Percentiles rank a stretch among this genome's conserved stretches.
Conservation (phyloP, 2,329 filamentous ascomycete genomes). For the Neophaeococcomyces mojaviensis region DNA sequence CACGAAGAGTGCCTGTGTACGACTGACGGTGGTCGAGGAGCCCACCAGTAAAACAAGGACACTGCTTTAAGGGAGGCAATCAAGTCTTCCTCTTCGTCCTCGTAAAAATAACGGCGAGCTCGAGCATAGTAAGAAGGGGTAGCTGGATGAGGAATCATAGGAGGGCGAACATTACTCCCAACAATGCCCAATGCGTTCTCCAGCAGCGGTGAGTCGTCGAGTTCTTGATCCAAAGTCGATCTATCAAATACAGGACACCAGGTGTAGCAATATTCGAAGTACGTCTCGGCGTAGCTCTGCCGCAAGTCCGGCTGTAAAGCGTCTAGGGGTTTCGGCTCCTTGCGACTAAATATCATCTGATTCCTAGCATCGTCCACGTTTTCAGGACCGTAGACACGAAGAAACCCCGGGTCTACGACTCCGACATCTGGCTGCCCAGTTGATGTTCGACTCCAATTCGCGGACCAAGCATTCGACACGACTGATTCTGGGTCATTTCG, state of each 20-base stretch:
- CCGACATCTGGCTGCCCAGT: too few species aligned
- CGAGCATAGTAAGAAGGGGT: slow-evolving; percentile 35
- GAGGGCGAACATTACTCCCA: slow-evolving; percentile 37
- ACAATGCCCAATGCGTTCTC: slow-evolving; percentile 35
- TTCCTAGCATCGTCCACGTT: slow-evolving; percentile 8
- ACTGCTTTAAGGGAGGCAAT: slow-evolving; percentile 32
- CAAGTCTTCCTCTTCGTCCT: slow-evolving; percentile 34
- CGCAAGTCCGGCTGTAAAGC: slow-evolving; percentile 28
- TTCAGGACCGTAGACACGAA: slow-evolving; percentile 8
- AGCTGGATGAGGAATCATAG: slow-evolving; percentile 33
- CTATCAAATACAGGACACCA: slow-evolving; percentile 38
- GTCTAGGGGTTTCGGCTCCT: background rate
- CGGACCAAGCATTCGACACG: too few species aligned
- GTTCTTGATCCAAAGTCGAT: slow-evolving; percentile 26
- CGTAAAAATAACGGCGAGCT: slow-evolving; percentile 34
- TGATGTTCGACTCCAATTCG: too few species aligned
- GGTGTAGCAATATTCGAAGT: slow-evolving; percentile 36
- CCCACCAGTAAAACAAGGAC: slow-evolving; percentile 41
- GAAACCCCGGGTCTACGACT: slow-evolving; percentile 10
- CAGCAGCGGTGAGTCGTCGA: slow-evolving; percentile 20
- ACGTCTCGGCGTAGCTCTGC: slow-evolving; percentile 37
- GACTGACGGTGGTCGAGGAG: slow-evolving; percentile 30
- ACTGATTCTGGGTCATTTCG: too few species aligned
- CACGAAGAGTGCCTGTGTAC: slow-evolving; percentile 38
- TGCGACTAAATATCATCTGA: too few species aligned